A percentile compares a stretch with the other conserved stretches of the same genome.
phyloP scores from a whole-genome alignment of 352 stramenopile species.

The Phytophthora sp. region DNA sequence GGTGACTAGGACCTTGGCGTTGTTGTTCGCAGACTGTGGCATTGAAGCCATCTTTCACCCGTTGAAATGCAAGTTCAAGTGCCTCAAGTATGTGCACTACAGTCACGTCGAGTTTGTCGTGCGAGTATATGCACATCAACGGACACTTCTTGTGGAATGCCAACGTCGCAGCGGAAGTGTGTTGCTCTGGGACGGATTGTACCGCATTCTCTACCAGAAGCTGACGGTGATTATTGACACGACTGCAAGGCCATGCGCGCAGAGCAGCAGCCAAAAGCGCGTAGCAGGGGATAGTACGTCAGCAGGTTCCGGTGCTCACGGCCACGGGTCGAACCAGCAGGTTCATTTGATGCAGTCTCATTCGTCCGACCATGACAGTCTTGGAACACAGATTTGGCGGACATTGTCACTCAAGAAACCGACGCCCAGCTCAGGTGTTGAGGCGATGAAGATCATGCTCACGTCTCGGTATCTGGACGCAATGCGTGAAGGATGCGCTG shows the following conservation, averaged over 20 bases:
- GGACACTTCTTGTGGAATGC: conserved; percentile 70
- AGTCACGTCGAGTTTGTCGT: conserved; percentile 84
- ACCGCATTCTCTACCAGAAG: conserved; percentile 73
- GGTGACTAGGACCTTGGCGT: conserved; percentile 45
- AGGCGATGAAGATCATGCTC: conserved; percentile 89
- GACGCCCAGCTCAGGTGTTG: conserved; percentile 69
- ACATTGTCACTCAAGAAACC: conserved; percentile 52
- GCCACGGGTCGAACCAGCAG: conserved; percentile 3
- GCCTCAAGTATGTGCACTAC: conserved; percentile 87
- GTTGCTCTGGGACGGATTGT: conserved; percentile 83
- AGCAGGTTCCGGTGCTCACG: neutral
- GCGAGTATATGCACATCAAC: conserved; percentile 60
- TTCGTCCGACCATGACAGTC: conserved; percentile 41
- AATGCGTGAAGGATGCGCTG: conserved; percentile 77
- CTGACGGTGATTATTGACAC: conserved; percentile 55
- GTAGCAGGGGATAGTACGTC: conserved; percentile 23
- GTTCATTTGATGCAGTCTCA: conserved; percentile 3
- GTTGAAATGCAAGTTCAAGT: conserved; percentile 88
- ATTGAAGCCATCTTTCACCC: conserved; percentile 75
- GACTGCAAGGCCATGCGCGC: conserved; percentile 54
- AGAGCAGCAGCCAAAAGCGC: conserved; percentile 76
- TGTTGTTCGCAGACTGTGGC: conserved; percentile 56
- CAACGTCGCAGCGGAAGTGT: conserved; percentile 77
- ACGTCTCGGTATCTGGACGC: conserved; percentile 74
- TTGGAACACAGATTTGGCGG: conserved; percentile 69